These are phyloP conservation scores for Plectranthus barbatus DNA, from an alignment of 257 asterid genomes.

Conservation along the genomic window DNA sequence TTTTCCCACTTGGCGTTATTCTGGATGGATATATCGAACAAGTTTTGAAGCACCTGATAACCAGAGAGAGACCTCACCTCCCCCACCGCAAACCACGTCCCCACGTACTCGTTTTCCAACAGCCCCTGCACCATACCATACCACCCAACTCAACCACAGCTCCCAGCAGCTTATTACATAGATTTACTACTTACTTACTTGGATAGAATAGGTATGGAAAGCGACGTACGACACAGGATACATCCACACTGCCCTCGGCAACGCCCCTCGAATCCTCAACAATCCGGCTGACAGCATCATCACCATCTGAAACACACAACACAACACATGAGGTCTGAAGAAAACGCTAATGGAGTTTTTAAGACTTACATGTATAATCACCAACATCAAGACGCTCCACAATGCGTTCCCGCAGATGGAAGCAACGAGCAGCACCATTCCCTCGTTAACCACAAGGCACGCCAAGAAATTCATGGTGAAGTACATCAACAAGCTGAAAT, in stretches of 20 bases:
- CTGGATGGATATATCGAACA: slow-evolving; percentile 56
- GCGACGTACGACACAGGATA: slow-evolving; percentile 84
- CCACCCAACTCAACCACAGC: too few species aligned
- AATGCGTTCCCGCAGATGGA: slow-evolving; percentile 62
- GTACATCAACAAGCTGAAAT: slow-evolving; percentile 79
- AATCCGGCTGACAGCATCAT: slow-evolving; percentile 97
- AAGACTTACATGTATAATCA: slow-evolving; percentile 74
- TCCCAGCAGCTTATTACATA: too few species aligned
- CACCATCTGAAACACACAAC: slow-evolving; percentile 54
- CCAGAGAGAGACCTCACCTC: slow-evolving; percentile 84
- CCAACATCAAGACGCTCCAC: slow-evolving; percentile 61
- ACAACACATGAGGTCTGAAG: too few species aligned
- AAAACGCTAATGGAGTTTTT: too few species aligned
- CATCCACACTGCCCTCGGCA: slow-evolving; percentile 82
- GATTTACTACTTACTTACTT: slow-evolving; percentile 54
- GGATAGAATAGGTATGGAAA: slow-evolving; percentile 86
- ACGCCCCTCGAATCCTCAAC: slow-evolving; percentile 72
- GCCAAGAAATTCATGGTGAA: slow-evolving; percentile 68
- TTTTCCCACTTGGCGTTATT: slow-evolving; percentile 72
- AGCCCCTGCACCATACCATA: slow-evolving; percentile 50
- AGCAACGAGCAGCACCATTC: slow-evolving; percentile 60
- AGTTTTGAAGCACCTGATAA: slow-evolving; percentile 61
- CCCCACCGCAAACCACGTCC: slow-evolving; percentile 76
- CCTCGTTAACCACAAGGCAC: slow-evolving; percentile 92
- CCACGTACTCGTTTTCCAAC: slow-evolving; percentile 83